A percentile compares a stretch with the other conserved stretches of the same genome.
Conservation (phyloP, 1,139 yeast species). For the Candida sojae region DNA sequence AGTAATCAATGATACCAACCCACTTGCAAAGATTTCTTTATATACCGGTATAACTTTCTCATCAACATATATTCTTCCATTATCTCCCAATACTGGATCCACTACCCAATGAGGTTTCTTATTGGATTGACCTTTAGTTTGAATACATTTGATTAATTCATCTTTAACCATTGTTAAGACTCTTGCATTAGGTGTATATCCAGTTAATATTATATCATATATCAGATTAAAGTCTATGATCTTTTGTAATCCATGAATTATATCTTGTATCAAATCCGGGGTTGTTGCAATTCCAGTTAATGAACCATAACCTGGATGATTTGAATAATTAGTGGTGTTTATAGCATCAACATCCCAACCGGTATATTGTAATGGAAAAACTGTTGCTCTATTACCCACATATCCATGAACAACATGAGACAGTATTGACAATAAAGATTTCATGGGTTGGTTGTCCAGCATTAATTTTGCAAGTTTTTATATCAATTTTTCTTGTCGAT, state of each 20-base stretch:
- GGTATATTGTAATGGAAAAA: constrained; percentile 43
- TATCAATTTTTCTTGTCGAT: too few relatives aligned
- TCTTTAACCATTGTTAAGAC: constrained; percentile 50
- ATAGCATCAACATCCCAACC: constrained; percentile 49
- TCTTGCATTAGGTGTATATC: constrained; percentile 66
- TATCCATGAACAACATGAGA: constrained; percentile 51
- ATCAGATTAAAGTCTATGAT: constrained; percentile 25
- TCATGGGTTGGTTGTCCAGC: constrained; percentile 5
- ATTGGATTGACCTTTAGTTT: not conserved
- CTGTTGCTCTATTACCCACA: constrained; percentile 44
- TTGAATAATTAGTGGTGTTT: constrained; percentile 44
- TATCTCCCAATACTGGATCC: constrained; percentile 46
- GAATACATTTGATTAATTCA: constrained; percentile 26
- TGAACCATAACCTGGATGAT: constrained; percentile 48
- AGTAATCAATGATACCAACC: constrained; percentile 33
- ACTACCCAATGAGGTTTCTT: constrained; percentile 30
- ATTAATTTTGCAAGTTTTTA: too few relatives aligned
- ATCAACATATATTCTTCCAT: constrained; percentile 38
- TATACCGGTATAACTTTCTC: constrained; percentile 34
- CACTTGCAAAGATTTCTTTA: constrained; percentile 24
- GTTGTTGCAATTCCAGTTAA: constrained; percentile 27
- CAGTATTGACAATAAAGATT: constrained; percentile 35
- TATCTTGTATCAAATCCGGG: constrained; percentile 21
- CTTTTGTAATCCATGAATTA: constrained; percentile 25
- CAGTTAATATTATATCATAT: constrained; percentile 68